A percentile compares a stretch with the other conserved stretches of the same genome.
phyloP scores from a whole-genome alignment of 1,284 basidiomycete species.

The Athelia sp. region DNA sequence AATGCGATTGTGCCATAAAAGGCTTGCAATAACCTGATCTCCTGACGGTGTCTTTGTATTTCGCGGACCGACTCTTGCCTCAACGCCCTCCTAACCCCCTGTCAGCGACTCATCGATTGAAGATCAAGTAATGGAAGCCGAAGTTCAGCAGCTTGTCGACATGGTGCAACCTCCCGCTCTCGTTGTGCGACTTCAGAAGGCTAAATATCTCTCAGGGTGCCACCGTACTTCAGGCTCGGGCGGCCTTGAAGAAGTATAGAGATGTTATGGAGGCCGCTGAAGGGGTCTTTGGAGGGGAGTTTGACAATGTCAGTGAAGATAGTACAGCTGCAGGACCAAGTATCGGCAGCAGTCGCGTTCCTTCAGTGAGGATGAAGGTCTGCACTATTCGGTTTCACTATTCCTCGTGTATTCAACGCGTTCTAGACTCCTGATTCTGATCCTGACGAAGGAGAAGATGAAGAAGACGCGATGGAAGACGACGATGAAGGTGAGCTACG shows the following conservation, averaged over 20 bases:
- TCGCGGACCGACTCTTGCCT: background rate
- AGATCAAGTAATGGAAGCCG: slow-evolving; percentile 9
- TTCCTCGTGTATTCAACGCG: slow-evolving; percentile 3
- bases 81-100: too few species aligned
- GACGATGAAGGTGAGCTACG: slow-evolving; percentile 46
- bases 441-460: slow-evolving; percentile 35
- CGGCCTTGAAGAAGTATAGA: slow-evolving; percentile 11
- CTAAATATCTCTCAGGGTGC: slow-evolving; percentile 7
- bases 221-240: slow-evolving; percentile 10
- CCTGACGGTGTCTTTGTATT: background rate
- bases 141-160: slow-evolving; percentile 12
- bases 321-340: background rate
- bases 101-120: background rate
- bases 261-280: slow-evolving; percentile 21
- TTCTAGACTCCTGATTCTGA: slow-evolving; percentile 52
- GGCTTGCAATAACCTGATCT: too few species aligned
- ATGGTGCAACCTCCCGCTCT: slow-evolving; percentile 5
- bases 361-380: slow-evolving; percentile 20
- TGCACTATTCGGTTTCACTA: slow-evolving; percentile 13
- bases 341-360: background rate
- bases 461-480: slow-evolving; percentile 41
- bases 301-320: slow-evolving; percentile 18
- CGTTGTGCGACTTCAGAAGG: background rate
- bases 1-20: too few species aligned
- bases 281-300: slow-evolving; percentile 25